phyloP scores from a whole-genome alignment of 805 yeast genomes.

The Spathaspora boniae region DNA sequence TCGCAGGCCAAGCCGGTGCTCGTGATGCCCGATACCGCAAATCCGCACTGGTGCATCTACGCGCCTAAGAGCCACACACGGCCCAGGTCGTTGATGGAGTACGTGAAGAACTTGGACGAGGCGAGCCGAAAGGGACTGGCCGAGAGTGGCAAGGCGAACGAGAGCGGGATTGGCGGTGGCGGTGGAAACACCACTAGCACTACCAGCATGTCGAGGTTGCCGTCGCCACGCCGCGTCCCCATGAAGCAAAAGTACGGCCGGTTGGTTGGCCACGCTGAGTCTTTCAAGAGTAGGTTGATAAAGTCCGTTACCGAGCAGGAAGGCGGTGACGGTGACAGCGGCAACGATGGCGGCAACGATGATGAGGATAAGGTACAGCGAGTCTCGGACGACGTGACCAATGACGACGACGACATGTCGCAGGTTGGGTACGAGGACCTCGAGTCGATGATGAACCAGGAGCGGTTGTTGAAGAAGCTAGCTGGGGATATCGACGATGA shows the following conservation, averaged over 20 bases:
- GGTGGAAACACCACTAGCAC: no score
- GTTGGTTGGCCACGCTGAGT: slow-evolving; percentile 10
- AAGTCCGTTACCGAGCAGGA: neutral
- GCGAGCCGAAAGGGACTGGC: neutral
- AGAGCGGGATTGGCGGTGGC: no score
- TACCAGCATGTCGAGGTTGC: slow-evolving; percentile 22
- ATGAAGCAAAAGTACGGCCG: slow-evolving; percentile 43
- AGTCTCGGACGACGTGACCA: slow-evolving; percentile 14
- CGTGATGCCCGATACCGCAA: slow-evolving; percentile 39
- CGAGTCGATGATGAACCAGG: slow-evolving; percentile 17
- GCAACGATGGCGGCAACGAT: slow-evolving; percentile 5
- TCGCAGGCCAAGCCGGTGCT: slow-evolving; percentile 21
- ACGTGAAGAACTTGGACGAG: slow-evolving; percentile 8
- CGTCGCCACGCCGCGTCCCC: slow-evolving; percentile 51
- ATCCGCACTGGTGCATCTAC: slow-evolving; percentile 54
- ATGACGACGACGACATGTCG: slow-evolving; percentile 18
- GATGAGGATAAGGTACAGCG: slow-evolving; percentile 6
- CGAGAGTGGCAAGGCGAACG: neutral
- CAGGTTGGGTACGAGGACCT: slow-evolving; percentile 23
- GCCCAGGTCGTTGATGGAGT: slow-evolving; percentile 13
- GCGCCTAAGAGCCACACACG: slow-evolving; percentile 31
- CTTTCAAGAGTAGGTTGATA: slow-evolving; percentile 9
- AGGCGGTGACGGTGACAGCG: neutral
- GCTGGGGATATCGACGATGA: slow-evolving; percentile 11
- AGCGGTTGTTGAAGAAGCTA: slow-evolving; percentile 16